Evolutionary conservation across 2,329 filamentous ascomycete genomes (phyloP), one percentile per base, ranked within the genome.

Genomic region (Phialophora macrospora): DNA sequence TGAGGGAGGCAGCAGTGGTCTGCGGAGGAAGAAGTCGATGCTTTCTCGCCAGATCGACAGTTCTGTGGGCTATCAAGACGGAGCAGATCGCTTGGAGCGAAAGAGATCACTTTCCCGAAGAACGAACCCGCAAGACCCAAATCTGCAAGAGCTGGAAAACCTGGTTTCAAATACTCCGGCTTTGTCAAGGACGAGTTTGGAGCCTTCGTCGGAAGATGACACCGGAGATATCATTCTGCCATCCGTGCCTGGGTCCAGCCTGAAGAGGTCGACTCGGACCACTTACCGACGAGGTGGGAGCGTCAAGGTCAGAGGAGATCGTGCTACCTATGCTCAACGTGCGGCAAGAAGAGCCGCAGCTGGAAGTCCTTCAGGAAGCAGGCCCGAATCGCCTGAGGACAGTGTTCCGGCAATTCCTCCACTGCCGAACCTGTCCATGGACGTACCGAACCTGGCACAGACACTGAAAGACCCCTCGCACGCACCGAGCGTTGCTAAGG

Each of bases 11-110:
- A 60, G 32, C 32, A 55, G 86, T 17, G 85, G 90, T 46, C 76
- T 98, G 68, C 85, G 88, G 72, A 87, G 95, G 73, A 97, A 96
- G 78, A 97, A 95, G 78, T 98, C 94, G 0, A 97, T 96, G 91
- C 83, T 99, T 4, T 98, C 94, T 5, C 87, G 90, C 64, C 93
- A 98, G 76, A 91, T 99, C 65, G 91, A 97, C 72, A 90, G 87
- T 70, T 87, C 88, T 4, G 83, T 84, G 8, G 88, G 87, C 46
- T 96, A 95, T 75, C 84, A 90, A 68, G 93, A 97, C 79, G 93
- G 92, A 22, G 90, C 92, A 17, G 93, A 96, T 66, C 84, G 88
- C 68, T 79, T 96, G 64, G 90, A 91, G 73, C 84, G 90, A 71
- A 89, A 92, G 75, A 85, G 86, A 67, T 95, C 91, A 30, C 76